phyloP scores from a whole-genome alignment of 23 red algal genomes.

The Gracilaria domingensis region DNA sequence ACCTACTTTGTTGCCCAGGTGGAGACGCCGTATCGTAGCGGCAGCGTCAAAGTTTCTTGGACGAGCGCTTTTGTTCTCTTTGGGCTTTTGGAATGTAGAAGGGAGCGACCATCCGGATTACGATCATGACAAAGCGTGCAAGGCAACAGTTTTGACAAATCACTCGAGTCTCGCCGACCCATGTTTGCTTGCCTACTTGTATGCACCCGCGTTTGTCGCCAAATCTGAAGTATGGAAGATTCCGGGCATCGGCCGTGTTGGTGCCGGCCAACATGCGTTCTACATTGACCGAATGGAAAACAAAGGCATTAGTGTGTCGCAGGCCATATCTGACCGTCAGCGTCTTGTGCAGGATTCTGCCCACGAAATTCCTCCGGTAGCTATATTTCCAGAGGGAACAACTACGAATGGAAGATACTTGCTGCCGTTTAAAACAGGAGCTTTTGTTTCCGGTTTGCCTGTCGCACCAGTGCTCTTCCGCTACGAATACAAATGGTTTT shows the following conservation, averaged over 20 bases:
- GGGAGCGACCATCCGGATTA: slow-evolving; percentile 67
- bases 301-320: slow-evolving; percentile 43
- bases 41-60: slow-evolving; percentile 44
- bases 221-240: slow-evolving; percentile 81
- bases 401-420: slow-evolving; percentile 92
- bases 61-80: slow-evolving; percentile 59
- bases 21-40: slow-evolving; percentile 52
- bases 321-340: slow-evolving; percentile 59
- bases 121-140: slow-evolving; percentile 47
- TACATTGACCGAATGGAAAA: slow-evolving; percentile 75
- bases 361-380: slow-evolving; percentile 69
- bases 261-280: slow-evolving; percentile 70
- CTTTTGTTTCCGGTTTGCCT: slow-evolving; percentile 89
- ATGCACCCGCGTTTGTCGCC: slow-evolving; percentile 85
- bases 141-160: slow-evolving; percentile 73
- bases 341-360: slow-evolving; percentile 19
- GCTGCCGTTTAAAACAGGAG: slow-evolving; percentile 85
- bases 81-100: slow-evolving; percentile 90
- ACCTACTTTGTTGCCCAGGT: slow-evolving; percentile 56
- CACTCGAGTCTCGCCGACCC: slow-evolving; percentile 83
- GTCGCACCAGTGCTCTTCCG: slow-evolving; percentile 79
- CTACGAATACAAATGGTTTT: slow-evolving; percentile 84
- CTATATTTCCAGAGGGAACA: slow-evolving; percentile 98
- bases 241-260: slow-evolving; percentile 76
- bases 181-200: slow-evolving; percentile 75